Conservation (phyloP, 306 rosid genomes). For the Quercus parvula region DNA sequence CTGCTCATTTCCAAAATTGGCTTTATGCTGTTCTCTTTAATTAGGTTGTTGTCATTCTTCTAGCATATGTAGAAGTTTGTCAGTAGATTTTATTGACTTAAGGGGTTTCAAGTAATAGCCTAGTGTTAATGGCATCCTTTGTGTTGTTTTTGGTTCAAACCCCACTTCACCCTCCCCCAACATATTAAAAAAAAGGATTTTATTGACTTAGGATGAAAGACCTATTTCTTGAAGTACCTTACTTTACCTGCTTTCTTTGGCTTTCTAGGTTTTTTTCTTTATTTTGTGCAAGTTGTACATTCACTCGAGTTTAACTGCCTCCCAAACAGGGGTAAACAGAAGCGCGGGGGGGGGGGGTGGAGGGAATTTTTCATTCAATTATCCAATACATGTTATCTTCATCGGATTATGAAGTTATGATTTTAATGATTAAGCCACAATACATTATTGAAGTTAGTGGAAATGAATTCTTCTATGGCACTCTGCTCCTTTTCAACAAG, state of each 20-base stretch:
- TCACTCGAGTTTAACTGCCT: neutral
- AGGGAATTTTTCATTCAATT: neutral
- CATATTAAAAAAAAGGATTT: neutral
- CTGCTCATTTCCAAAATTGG: neutral
- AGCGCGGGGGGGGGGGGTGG: neutral
- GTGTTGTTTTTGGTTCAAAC: no score
- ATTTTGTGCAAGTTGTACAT: neutral
- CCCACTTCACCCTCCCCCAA: no score
- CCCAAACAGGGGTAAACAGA: no score
- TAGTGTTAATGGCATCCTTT: no score
- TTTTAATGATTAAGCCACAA: neutral
- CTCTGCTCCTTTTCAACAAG: neutral
- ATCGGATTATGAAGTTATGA: neutral
- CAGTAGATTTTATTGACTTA: neutral
- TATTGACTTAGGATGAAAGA: neutral
- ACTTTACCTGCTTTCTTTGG: neutral
- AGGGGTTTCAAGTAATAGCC: no score
- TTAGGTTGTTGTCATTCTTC: neutral
- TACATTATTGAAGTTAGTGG: neutral
- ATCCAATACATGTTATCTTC: neutral
- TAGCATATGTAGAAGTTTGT: neutral
- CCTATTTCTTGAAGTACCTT: neutral
- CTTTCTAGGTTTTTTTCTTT: neutral
- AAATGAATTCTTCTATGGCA: neutral
- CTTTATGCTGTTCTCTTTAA: neutral